Percentiles rank a stretch among this genome's conserved stretches.
These are phyloP conservation scores for Brassica cretica DNA, from an alignment of 345 rosid genomes.

Conservation along the genomic window DNA sequence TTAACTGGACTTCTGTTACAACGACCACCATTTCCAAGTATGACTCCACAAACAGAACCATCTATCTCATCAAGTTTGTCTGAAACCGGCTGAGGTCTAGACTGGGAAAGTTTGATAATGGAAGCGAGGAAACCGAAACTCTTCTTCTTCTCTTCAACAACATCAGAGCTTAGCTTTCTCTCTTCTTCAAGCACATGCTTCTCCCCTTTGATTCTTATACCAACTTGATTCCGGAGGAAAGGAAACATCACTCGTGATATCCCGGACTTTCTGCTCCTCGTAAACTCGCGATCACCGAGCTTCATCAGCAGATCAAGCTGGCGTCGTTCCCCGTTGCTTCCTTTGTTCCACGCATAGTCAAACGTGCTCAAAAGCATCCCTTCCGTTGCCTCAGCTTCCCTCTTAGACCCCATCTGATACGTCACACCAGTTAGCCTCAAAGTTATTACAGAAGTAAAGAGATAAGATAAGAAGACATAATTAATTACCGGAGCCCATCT, in stretches of 20 bases:
- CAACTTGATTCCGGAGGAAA: conserved; percentile 50
- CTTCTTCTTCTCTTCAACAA: conserved; percentile 40
- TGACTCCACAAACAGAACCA: conserved; percentile 53
- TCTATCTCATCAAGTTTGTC: conserved; percentile 23
- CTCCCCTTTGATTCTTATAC: conserved; percentile 59
- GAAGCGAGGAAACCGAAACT: conserved; percentile 37
- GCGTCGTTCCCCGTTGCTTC: conserved; percentile 65
- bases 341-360: conserved; percentile 96
- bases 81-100: conserved; percentile 53
- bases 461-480: background rate
- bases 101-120: conserved; percentile 54
- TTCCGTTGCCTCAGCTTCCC: conserved; percentile 61
- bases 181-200: conserved; percentile 37
- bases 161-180: conserved; percentile 20
- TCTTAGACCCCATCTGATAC: conserved; percentile 64
- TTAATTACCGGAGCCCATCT: conserved; percentile 74
- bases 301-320: conserved; percentile 57
- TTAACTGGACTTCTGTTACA: conserved; percentile 52
- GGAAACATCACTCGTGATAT: conserved; percentile 42
- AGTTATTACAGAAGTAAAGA: background rate
- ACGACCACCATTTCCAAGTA: conserved; percentile 45
- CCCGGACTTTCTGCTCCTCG: conserved; percentile 35
- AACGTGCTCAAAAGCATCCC: conserved; percentile 56
- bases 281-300: conserved; percentile 47
- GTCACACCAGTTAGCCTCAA: background rate